These are phyloP conservation scores for Cercospora zeae-maydis DNA, from an alignment of 2,329 filamentous ascomycete genomes.

Conservation along the genomic window DNA sequence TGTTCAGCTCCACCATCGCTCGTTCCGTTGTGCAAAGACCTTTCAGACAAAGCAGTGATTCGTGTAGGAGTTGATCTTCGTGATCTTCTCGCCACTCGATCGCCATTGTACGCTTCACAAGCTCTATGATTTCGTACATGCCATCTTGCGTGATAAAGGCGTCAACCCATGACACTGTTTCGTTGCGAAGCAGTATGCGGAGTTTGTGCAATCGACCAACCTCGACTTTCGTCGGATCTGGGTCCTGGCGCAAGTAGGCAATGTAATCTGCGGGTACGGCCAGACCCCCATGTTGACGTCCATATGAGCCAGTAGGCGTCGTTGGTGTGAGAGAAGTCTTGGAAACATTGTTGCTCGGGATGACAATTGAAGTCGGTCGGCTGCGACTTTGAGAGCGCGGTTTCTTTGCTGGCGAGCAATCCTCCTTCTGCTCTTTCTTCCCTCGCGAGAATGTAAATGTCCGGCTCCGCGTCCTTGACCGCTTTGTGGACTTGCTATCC, in stretches of 20 bases:
- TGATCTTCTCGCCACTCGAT: constrained; percentile 98
- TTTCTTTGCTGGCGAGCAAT: constrained; percentile 67
- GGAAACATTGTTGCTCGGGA: constrained; percentile 43
- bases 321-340: constrained; percentile 20
- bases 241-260: constrained; percentile 73
- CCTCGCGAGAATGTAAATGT: constrained; percentile 76
- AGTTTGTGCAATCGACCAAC: constrained; percentile 96
- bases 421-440: constrained; percentile 41
- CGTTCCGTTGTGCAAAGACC: constrained; percentile 87
- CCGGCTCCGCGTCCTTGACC: constrained; percentile 59
- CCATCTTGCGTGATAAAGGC: constrained; percentile 84
- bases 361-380: constrained; percentile 57
- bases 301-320: constrained; percentile 30
- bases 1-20: constrained; percentile 75
- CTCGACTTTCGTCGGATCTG: constrained; percentile 78
- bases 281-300: constrained; percentile 37
- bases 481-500: constrained; percentile 39
- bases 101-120: constrained; percentile 87
- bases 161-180: constrained; percentile 94
- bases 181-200: constrained; percentile 81
- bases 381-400: constrained; percentile 59
- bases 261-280: constrained; percentile 81
- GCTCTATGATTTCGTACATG: constrained; percentile 83
- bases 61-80: constrained; percentile 87
- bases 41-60: constrained; percentile 88